Evolutionary conservation across 495 filamentous ascomycete species (phyloP), one percentile per base, ranked within the genome.

Genomic region (Penicillium soppii): DNA sequence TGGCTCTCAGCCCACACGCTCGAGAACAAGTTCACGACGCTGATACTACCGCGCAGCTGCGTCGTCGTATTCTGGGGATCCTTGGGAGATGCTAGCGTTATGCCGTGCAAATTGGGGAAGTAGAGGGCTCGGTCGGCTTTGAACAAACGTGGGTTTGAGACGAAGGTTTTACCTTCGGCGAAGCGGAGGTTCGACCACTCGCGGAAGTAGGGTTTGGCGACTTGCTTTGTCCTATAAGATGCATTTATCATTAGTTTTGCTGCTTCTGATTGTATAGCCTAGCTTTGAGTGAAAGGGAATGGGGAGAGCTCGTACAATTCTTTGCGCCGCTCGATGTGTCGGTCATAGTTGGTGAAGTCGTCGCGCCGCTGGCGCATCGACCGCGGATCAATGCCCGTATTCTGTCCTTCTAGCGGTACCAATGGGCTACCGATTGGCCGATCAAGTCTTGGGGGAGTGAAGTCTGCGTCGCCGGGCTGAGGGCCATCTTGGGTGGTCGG

Each of bases 101-200:
- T 75, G 4, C 94, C 94, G 58, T 77, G 71, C 35, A 99, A 71
- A 69, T 99, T 99, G 22, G 94, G 95, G 77, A 99, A 97, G 74
- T 86, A 96, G 25, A 96, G 82, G 12, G 92, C 82, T 8, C 81
- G 76, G 25, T 90, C 87, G 47, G 73, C 71, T 43, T 82, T 83
- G 76, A 97, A 96, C 26, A 90, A 74, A 5, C 82, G 76, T 3
- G 84, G 78, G 29, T 90, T 90, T 7, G 92, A 84, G 15, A 88
- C 62, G 72, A 96, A 97, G 26, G 87, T 87, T 68, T 97, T 97
- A 59, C 94, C 94, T 53, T 90, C 79, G 70, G 88, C 79, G 61
- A 87, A 81, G 4, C 83, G 79, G 73, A 97, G 78, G 67, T 90
- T 90, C 44, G 78, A 78, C 86, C 89, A 95, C 80, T 97, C 91